phyloP scores from a whole-genome alignment of 768 basidiomycete genomes.

The Kwoniella heveanensis region DNA sequence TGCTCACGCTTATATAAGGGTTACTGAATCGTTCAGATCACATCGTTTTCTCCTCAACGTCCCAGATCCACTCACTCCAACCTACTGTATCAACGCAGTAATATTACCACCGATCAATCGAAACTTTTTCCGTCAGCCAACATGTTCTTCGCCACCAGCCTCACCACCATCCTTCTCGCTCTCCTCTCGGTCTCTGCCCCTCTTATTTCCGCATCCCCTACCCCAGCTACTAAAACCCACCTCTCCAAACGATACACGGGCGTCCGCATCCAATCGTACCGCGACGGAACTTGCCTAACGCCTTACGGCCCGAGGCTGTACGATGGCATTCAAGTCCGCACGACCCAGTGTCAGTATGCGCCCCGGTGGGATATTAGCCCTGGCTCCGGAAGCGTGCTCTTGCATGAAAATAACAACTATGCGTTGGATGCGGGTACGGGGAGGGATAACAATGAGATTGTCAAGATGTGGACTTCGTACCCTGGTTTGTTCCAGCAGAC shows the following conservation, averaged over 20 bases:
- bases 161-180: background rate
- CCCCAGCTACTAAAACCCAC: background rate
- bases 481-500: conserved; percentile 24
- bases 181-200: background rate
- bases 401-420: conserved; percentile 14
- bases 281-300: conserved; percentile 4
- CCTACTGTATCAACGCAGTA: too few relatives aligned
- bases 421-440: conserved; percentile 24
- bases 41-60: too few relatives aligned
- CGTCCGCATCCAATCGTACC: conserved; percentile 18
- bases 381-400: conserved; percentile 17
- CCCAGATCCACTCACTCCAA: too few relatives aligned
- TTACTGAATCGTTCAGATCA: too few relatives aligned
- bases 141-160: background rate
- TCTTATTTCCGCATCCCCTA: background rate
- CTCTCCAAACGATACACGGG: conserved; percentile 15
- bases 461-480: conserved; percentile 17
- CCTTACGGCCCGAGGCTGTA: conserved; percentile 1
- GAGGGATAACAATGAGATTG: conserved; percentile 13
- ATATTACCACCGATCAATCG: too few relatives aligned
- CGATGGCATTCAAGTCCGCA: conserved; percentile 14
- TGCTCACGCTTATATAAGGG: too few relatives aligned
- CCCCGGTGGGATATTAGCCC: conserved; percentile 25
- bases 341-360: conserved; percentile 16
- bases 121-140: too few relatives aligned